These are phyloP conservation scores for Gymnopilus dilepis DNA, from an alignment of 768 basidiomycete species.

Conservation along the genomic window DNA sequence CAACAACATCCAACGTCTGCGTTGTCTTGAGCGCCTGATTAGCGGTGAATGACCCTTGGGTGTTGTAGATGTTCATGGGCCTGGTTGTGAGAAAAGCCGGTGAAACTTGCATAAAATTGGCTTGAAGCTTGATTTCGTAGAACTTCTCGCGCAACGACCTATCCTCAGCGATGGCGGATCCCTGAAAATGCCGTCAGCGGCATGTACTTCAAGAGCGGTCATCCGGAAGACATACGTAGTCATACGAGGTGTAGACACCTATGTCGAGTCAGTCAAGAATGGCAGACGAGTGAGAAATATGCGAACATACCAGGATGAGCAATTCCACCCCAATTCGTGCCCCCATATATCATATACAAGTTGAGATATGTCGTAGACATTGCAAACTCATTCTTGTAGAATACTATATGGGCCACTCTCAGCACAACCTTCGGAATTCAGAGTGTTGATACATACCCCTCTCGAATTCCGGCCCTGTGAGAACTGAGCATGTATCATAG, in stretches of 20 bases:
- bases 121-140: conserved; percentile 57
- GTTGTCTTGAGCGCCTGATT: conserved; percentile 54
- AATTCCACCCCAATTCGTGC: conserved; percentile 55
- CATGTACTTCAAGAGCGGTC: not conserved
- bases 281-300: too few relatives aligned
- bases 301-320: conserved; percentile 39
- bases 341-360: conserved; percentile 57
- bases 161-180: conserved; percentile 56
- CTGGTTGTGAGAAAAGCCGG: conserved; percentile 54
- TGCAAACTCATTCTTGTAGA: conserved; percentile 53
- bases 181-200: conserved; percentile 33
- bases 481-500: conserved; percentile 38
- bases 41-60: conserved; percentile 52
- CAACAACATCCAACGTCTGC: conserved; percentile 51
- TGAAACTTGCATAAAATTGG: conserved; percentile 54
- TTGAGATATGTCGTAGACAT: conserved; percentile 54
- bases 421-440: not conserved
- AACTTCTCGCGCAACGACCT: conserved; percentile 57
- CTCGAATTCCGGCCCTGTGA: conserved; percentile 49
- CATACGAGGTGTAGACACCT: conserved; percentile 51
- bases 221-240: conserved; percentile 38
- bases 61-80: conserved; percentile 45
- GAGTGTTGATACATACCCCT: conserved; percentile 36
- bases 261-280: too few relatives aligned
- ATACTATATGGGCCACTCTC: conserved; percentile 36